Evolutionary conservation across 2,329 filamentous ascomycete genomes (phyloP), one percentile per base, ranked within the genome.

Genomic region (Ceratocystis destructans): DNA sequence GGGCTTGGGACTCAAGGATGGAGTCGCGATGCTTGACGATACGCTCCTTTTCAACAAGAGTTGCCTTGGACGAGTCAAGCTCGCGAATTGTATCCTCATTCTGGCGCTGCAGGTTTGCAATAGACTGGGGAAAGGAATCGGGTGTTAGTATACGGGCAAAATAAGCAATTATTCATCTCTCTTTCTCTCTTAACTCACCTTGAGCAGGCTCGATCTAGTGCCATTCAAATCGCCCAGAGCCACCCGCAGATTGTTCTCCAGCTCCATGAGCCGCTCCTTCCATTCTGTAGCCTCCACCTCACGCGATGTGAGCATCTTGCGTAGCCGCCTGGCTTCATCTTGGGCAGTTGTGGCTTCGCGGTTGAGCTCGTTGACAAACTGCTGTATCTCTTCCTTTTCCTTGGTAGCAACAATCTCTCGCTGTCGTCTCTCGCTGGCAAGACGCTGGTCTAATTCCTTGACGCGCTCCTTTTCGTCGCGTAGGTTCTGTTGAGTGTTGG

Each of bases 361-460:
- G 73, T 96, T 97, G 70, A 97, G 86, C 70, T 96, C 90, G 72
- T 95, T 93, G 73, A 97, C 85, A 69, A 96, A 85, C 75, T 93
- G 89, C 77, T 97, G 92, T 64, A 96, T 89, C 73, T 97, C 93
- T 73, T 96, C 89, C 78, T 97, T 96, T 77, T 96, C 92, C 72
- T 89, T 87, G 72, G 85, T 88, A 61, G 90, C 90, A 65, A 96
- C 83, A 62, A 92, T 83, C 74, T 97, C 93, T 57, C 90, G 84
- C 76, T 97, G 93, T 70, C 88, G 83, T 66, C 92, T 82, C 77
- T 97, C 94, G 67, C 88, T 85, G 25, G 83, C 80, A 28, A 96
- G 81, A n/a, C 87, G 84, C 69, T 86, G 82, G 71, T 91, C 87
- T 33, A 92, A 79, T 71, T 91, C 88, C 72, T 79, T 81, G 20